Percentiles rank a stretch among this genome's conserved stretches.
Evolutionary conservation across 1,284 basidiomycete genomes (phyloP).

Genomic region (Leccinum colubrinum): DNA sequence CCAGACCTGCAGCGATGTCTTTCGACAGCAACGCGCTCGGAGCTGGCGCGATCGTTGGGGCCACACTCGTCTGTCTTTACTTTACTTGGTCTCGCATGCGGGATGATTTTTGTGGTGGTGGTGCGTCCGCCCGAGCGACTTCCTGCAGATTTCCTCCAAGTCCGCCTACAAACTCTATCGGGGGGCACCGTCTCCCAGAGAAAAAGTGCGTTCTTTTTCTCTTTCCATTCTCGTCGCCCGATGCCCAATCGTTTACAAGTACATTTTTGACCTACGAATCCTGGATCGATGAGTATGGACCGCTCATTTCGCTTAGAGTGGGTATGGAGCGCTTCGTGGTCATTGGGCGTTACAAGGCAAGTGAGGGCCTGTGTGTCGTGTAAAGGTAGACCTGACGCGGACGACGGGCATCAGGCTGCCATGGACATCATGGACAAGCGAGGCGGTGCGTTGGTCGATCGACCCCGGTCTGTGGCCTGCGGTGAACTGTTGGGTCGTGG

Average conservation of each 20-base stretch:
- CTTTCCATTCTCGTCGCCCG: neutral
- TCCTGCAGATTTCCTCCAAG: constrained; percentile 8
- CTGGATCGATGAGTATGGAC: constrained; percentile 15
- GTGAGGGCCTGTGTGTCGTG: neutral
- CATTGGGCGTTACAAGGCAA: constrained; percentile 14
- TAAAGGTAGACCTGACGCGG: neutral
- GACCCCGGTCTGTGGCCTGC: constrained; percentile 8
- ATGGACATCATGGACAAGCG: constrained; percentile 18
- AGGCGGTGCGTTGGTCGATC: constrained; percentile 1
- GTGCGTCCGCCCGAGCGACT: neutral
- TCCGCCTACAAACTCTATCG: constrained; percentile 5
- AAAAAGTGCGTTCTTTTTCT: constrained; percentile 5
- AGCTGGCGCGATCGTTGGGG: neutral
- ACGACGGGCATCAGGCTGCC: constrained; percentile 6
- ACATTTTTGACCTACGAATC: constrained; percentile 2
- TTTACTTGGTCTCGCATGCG: neutral
- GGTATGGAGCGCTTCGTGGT: constrained; percentile 7
- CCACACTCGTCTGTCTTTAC: neutral
- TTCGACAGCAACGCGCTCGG: neutral
- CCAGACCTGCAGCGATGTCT: neutral
- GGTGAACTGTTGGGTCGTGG: constrained; percentile 9
- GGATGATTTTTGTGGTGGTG: neutral
- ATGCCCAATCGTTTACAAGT: neutral
- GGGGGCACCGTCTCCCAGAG: constrained; percentile 6
- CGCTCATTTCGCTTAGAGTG: constrained; percentile 10